Conservation (phyloP, 2,329 filamentous ascomycete genomes). For the Fusarium tricinctum region DNA sequence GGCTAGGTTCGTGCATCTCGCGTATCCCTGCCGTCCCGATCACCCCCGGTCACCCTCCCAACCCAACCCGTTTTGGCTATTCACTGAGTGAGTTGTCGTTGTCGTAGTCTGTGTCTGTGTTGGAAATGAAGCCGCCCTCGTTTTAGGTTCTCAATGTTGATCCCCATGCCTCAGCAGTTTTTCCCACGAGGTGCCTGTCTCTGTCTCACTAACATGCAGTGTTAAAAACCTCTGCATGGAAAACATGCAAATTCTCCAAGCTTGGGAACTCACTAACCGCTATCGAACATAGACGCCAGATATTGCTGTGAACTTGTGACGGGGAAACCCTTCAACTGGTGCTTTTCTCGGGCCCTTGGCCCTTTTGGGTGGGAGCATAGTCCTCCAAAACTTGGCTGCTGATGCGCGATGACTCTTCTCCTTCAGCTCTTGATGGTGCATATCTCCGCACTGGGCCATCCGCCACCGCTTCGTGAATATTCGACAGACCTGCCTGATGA, state of each 20-base stretch:
- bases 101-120: conserved; percentile 22
- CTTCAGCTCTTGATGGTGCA: conserved; percentile 36
- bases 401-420: conserved; percentile 47
- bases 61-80: conserved; percentile 43
- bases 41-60: conserved; percentile 47
- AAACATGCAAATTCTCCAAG: conserved; percentile 14
- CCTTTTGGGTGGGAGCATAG: conserved; percentile 33
- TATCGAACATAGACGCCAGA: background rate
- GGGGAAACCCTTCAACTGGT: conserved; percentile 17
- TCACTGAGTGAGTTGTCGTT: conserved; percentile 31
- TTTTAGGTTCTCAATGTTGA: conserved; percentile 26
- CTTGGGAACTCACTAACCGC: conserved; percentile 8
- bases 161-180: conserved; percentile 9
- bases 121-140: conserved; percentile 35
- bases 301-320: background rate
- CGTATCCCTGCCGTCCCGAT: conserved; percentile 47
- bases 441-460: conserved; percentile 39
- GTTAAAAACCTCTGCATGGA: background rate
- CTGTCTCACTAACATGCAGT: background rate
- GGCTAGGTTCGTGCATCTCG: conserved; percentile 47
- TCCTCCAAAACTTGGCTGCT: conserved; percentile 40
- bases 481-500: conserved; percentile 27
- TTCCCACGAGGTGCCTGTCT: background rate
- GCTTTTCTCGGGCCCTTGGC: conserved; percentile 30
- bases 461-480: conserved; percentile 39